Evolutionary conservation across 2,329 filamentous ascomycete genomes (phyloP).

Genomic region (Ascochyta fabae): DNA sequence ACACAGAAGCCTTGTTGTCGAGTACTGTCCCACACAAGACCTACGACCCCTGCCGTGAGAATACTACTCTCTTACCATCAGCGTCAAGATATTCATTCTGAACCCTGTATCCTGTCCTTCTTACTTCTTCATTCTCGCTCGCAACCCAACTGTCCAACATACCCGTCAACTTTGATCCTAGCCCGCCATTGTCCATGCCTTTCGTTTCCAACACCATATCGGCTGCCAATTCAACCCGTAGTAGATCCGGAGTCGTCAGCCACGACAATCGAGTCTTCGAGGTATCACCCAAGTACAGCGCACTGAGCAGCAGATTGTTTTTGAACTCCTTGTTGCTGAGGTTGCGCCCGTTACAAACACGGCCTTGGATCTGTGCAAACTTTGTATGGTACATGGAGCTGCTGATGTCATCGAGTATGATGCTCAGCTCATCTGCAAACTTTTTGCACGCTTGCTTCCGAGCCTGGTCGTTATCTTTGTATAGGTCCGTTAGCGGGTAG

Average conservation of each 20-base stretch:
- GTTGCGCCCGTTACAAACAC: background rate
- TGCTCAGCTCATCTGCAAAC: constrained; percentile 25
- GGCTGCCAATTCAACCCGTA: constrained; percentile 36
- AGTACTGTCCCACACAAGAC: no score
- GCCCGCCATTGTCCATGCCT: background rate
- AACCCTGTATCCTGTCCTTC: constrained; percentile 20
- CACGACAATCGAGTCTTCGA: constrained; percentile 28
- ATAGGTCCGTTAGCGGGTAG: constrained; percentile 19
- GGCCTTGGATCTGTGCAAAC: constrained; percentile 13
- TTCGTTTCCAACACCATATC: constrained; percentile 17
- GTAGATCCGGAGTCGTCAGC: constrained; percentile 29
- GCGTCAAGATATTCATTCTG: background rate
- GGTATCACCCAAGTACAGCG: constrained; percentile 31
- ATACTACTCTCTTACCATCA: background rate
- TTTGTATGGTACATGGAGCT: constrained; percentile 27
- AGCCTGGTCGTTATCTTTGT: background rate
- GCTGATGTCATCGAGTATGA: constrained; percentile 22
- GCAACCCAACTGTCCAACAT: constrained; percentile 28
- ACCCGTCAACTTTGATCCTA: constrained; percentile 15
- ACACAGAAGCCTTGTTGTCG: no score
- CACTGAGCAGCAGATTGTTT: constrained; percentile 16
- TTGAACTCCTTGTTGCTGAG: background rate
- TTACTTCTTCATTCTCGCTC: constrained; percentile 35
- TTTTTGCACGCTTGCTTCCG: constrained; percentile 22
- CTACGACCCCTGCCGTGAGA: no score